These are phyloP conservation scores for Pseudohalonectria lignicola DNA, from an alignment of 2,329 filamentous ascomycete species.

Conservation along the genomic window DNA sequence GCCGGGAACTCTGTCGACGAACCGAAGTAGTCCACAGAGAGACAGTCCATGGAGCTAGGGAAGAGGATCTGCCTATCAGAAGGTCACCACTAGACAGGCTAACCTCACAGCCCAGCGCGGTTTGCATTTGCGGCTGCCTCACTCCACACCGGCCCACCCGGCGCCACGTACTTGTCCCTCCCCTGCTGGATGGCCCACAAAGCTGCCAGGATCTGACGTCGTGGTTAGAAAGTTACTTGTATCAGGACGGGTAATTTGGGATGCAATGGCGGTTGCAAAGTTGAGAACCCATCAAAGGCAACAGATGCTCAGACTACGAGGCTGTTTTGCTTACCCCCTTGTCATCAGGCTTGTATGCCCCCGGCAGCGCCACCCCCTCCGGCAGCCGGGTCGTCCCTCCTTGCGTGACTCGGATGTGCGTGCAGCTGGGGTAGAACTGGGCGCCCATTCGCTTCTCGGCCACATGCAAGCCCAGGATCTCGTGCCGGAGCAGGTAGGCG, in stretches of 20 bases:
- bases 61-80: too few relatives aligned
- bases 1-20: too few relatives aligned
- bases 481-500: conserved; percentile 42
- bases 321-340: conserved; percentile 7
- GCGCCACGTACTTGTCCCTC: conserved; percentile 7
- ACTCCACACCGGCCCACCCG: conserved; percentile 9
- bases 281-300: too few relatives aligned
- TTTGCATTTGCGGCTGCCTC: conserved; percentile 10
- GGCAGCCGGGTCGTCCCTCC: conserved; percentile 6
- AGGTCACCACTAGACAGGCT: too few relatives aligned
- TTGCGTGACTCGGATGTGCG: conserved; percentile 16
- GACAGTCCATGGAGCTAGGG: too few relatives aligned
- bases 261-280: too few relatives aligned
- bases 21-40: too few relatives aligned
- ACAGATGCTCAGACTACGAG: too few relatives aligned
- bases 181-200: conserved; percentile 10
- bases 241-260: too few relatives aligned
- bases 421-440: conserved; percentile 18
- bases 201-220: conserved; percentile 6
- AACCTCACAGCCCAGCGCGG: conserved; percentile 5
- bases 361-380: conserved; percentile 8
- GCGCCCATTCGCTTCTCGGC: conserved; percentile 13
- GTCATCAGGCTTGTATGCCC: conserved; percentile 9
- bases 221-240: too few relatives aligned
- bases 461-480: conserved; percentile 30